phyloP scores from a whole-genome alignment of 2,329 filamentous ascomycete species.

The Aspergillus eucalypticola region DNA sequence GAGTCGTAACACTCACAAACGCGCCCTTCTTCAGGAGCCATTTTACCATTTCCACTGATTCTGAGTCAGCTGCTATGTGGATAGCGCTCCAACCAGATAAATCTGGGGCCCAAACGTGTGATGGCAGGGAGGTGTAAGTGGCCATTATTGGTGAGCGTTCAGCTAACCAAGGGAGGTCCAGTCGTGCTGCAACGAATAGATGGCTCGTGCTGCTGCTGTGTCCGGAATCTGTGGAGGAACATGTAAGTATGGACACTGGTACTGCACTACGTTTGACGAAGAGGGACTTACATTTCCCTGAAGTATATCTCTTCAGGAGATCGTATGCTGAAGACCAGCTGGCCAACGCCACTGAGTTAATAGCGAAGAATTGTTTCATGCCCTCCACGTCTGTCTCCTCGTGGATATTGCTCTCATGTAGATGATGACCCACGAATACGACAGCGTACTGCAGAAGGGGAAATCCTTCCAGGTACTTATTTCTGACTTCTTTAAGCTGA shows the following conservation, averaged over 20 bases:
- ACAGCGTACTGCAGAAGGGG: slow-evolving; percentile 1
- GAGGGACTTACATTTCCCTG: background rate
- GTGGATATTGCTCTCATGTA: background rate
- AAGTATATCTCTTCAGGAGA: background rate
- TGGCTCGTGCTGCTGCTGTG: background rate
- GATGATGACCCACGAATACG: background rate
- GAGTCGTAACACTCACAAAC: background rate
- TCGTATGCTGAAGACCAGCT: slow-evolving; percentile 1
- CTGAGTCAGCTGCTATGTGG: slow-evolving; percentile 4
- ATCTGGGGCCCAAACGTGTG: background rate
- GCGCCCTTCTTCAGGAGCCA: background rate
- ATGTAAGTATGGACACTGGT: background rate
- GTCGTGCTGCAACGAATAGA: slow-evolving; percentile 2
- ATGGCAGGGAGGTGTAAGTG: background rate
- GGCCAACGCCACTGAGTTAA: background rate
- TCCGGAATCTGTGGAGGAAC: background rate
- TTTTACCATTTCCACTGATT: background rate
- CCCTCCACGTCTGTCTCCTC: background rate
- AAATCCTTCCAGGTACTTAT: background rate
- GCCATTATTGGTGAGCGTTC: background rate
- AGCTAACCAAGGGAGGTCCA: slow-evolving; percentile 4
- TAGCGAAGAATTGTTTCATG: slow-evolving; percentile 1
- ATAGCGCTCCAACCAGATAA: background rate
- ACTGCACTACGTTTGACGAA: background rate
- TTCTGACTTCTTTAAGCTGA: background rate